Evolutionary conservation across 352 stramenopile species (phyloP).

Genomic region (Globisporangium irregulare): DNA sequence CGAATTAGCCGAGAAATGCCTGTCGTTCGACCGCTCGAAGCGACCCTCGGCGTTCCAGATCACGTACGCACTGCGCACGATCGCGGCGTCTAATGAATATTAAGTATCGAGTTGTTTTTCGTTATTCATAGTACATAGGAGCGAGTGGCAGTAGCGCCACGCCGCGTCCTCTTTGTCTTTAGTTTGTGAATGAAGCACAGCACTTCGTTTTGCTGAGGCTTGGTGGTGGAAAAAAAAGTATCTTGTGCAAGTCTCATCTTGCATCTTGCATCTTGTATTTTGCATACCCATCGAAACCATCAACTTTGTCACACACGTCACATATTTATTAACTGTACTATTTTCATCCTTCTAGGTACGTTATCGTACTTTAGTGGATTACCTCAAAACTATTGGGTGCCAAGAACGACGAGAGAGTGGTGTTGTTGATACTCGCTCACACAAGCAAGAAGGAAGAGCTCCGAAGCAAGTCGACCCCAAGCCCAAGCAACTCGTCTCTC

Average conservation of each 20-base stretch:
- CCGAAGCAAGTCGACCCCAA: not conserved
- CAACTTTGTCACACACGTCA: conserved; percentile 11
- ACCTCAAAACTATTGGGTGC: conserved; percentile 15
- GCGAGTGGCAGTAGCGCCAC: not conserved
- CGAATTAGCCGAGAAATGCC: conserved; percentile 29
- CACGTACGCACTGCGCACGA: conserved; percentile 29
- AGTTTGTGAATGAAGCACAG: not conserved
- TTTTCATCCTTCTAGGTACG: not conserved
- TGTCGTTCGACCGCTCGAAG: conserved; percentile 24
- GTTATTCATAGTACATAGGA: not conserved
- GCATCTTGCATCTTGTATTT: conserved; percentile 1
- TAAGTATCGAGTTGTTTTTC: not conserved
- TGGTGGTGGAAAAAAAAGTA: not conserved
- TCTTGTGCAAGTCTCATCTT: not conserved
- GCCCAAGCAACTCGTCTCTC: not conserved
- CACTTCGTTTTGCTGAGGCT: not conserved
- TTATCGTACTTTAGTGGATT: conserved; percentile 4
- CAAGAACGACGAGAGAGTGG: not conserved
- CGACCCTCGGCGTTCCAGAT: conserved; percentile 37
- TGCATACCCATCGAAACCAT: not conserved
- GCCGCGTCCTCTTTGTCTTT: not conserved
- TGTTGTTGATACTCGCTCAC: not conserved
- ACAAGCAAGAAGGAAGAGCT: conserved; percentile 7
- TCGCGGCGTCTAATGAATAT: conserved; percentile 23
- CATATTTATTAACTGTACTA: not conserved